phyloP scores from a whole-genome alignment of 1,284 basidiomycete species.

The Rhodotorula sp. region DNA sequence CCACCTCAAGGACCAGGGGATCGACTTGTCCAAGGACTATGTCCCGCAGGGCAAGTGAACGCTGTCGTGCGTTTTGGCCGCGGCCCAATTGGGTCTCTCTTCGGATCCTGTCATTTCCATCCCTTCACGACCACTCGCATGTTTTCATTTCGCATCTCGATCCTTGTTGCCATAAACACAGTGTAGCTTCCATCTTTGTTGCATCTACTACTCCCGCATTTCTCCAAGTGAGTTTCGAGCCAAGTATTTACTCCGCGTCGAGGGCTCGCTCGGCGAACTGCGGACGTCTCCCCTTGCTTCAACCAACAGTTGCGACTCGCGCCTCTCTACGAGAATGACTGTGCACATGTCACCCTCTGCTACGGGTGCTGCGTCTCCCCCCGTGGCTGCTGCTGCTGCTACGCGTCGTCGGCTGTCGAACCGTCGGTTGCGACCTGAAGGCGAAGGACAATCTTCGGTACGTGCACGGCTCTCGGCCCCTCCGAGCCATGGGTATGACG shows the following conservation, averaged over 20 bases:
- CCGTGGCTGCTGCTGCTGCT: not conserved
- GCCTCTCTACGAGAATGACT: constrained; percentile 1
- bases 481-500: not conserved
- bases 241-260: no score
- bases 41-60: constrained; percentile 12
- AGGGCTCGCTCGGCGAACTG: no score
- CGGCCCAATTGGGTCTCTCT: not conserved
- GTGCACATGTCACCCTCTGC: not conserved
- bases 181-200: no score
- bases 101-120: no score
- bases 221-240: no score
- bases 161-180: not conserved
- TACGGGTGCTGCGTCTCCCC: not conserved
- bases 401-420: not conserved
- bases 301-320: not conserved
- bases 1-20: constrained; percentile 67
- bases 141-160: not conserved
- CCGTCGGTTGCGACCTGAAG: constrained; percentile 12
- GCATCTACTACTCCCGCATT: no score
- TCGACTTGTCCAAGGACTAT: constrained; percentile 72
- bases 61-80: not conserved
- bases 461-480: not conserved
- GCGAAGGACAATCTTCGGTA: constrained; percentile 27
- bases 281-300: no score
- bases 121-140: not conserved